A percentile compares a stretch with the other conserved stretches of the same genome.
These are phyloP conservation scores for Metrosideros polymorpha DNA, from an alignment of 441 rosid species.

Conservation along the genomic window DNA sequence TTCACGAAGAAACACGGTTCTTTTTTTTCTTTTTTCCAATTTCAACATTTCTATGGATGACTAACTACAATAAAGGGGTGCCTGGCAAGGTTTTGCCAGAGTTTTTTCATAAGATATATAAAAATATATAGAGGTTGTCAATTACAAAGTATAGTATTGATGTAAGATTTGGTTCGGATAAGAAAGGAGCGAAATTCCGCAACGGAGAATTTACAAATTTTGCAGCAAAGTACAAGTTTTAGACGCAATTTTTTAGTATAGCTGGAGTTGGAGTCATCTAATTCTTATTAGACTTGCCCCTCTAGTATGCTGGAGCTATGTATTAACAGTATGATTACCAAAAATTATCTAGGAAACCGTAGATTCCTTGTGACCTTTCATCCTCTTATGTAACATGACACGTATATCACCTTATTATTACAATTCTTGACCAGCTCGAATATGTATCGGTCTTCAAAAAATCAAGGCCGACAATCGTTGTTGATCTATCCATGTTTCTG, in stretches of 20 bases:
- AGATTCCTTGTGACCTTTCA: not conserved
- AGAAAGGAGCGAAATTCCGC: not conserved
- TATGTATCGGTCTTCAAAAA: not conserved
- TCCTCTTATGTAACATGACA: not conserved
- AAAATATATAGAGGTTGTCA: not conserved
- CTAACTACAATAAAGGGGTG: not conserved
- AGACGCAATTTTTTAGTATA: not conserved
- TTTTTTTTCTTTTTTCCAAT: not conserved
- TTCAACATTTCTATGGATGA: not conserved
- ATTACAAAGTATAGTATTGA: too few species aligned
- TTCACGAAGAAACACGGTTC: not conserved
- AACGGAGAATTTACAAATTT: not conserved
- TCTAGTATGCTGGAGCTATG: not conserved
- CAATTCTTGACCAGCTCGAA: not conserved
- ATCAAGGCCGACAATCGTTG: not conserved
- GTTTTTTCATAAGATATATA: not conserved
- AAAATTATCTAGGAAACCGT: not conserved
- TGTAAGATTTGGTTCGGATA: too few species aligned
- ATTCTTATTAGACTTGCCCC: not conserved
- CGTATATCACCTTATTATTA: not conserved
- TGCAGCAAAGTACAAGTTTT: not conserved
- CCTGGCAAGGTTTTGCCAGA: not conserved
- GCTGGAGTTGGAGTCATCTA: not conserved
- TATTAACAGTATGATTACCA: not conserved
- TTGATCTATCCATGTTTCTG: not conserved